Conservation (phyloP, 192 early-diverging fungal genomes). For the Coemansia umbellata region DNA sequence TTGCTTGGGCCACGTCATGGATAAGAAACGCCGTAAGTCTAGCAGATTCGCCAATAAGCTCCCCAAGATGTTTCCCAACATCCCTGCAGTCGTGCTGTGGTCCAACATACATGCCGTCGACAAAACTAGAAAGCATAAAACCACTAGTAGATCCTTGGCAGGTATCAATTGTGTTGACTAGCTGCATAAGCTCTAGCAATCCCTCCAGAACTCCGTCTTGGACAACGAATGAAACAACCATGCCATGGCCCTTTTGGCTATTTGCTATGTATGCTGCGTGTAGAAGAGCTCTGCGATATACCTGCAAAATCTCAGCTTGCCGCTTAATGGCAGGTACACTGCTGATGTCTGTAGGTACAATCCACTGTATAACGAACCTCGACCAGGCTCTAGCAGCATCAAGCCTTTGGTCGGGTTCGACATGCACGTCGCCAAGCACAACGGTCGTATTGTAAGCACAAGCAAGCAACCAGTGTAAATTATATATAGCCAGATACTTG, state of each 20-base stretch:
- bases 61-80: conserved; percentile 1
- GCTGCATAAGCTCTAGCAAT: conserved; percentile 16
- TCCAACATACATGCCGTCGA: neutral
- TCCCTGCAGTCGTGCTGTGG: neutral
- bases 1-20: conserved; percentile 8
- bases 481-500: neutral
- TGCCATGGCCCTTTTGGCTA: neutral
- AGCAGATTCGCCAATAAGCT: conserved; percentile 15
- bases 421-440: neutral
- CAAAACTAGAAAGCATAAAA: conserved; percentile 12
- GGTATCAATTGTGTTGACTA: conserved; percentile 13
- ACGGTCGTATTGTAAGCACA: neutral
- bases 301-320: conserved; percentile 10
- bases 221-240: conserved; percentile 4
- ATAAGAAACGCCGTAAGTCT: conserved; percentile 31
- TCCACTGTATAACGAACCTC: conserved; percentile 6
- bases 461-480: conserved; percentile 16
- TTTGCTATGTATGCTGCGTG: conserved; percentile 8
- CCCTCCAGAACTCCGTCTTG: conserved; percentile 7
- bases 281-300: conserved; percentile 9
- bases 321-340: neutral
- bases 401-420: neutral
- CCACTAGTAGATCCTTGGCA: neutral
- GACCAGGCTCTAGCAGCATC: conserved; percentile 11
- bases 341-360: conserved; percentile 10